Conservation (phyloP, 495 filamentous ascomycete genomes). For the Hyaloscypha hepaticicola region DNA sequence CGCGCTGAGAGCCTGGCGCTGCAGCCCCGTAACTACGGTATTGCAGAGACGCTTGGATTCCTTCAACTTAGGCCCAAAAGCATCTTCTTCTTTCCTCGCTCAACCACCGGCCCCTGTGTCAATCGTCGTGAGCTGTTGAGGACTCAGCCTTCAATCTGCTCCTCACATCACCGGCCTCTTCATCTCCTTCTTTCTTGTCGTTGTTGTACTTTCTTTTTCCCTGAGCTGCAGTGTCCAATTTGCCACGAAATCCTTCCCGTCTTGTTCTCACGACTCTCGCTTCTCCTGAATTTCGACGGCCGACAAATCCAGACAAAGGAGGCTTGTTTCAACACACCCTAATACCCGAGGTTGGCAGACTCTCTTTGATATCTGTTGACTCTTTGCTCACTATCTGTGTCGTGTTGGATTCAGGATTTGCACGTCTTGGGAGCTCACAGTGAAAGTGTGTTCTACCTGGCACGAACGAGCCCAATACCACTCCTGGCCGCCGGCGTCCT, state of each 20-base stretch:
- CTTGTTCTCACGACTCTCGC: slow-evolving; percentile 24
- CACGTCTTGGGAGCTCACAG: slow-evolving; percentile 43
- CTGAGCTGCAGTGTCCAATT: slow-evolving; percentile 29
- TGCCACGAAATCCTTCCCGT: slow-evolving; percentile 17
- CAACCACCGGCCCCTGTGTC: slow-evolving; percentile 10
- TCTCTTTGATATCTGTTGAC: slow-evolving; percentile 32
- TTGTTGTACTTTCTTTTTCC: slow-evolving; percentile 37
- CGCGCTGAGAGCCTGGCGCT: background rate
- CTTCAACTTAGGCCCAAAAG: background rate
- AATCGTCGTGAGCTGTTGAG: slow-evolving; percentile 9
- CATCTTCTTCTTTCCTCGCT: slow-evolving; percentile 6
- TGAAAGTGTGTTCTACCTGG: slow-evolving; percentile 50
- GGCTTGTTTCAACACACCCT: slow-evolving; percentile 24
- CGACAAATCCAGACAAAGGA: slow-evolving; percentile 22
- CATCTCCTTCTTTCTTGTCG: slow-evolving; percentile 34
- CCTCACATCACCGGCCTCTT: slow-evolving; percentile 19
- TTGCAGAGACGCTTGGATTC: background rate
- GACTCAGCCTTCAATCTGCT: slow-evolving; percentile 5
- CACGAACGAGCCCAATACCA: slow-evolving; percentile 37
- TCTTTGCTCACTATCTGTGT: slow-evolving; percentile 38
- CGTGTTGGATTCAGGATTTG: slow-evolving; percentile 30
- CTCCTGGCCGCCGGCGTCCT: slow-evolving; percentile 56
- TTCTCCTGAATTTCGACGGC: slow-evolving; percentile 28
- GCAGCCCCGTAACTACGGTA: background rate
- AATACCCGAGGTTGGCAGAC: slow-evolving; percentile 33